A percentile compares a stretch with the other conserved stretches of the same genome.
Conservation (phyloP, 169 alveolate genomes). For the Plasmodium gaboni region DNA sequence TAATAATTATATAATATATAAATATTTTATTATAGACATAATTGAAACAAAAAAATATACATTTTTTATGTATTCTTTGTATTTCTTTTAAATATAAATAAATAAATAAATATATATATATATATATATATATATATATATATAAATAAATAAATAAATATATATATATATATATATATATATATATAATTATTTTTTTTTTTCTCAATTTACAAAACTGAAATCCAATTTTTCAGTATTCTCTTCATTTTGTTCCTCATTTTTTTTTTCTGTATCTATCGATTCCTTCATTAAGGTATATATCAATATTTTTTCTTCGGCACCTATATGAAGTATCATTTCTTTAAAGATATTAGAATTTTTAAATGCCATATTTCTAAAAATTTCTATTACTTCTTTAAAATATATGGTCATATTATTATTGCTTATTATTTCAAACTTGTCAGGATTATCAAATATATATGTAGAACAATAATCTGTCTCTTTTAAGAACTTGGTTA, state of each 20-base stretch:
- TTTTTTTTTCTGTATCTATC: slow-evolving; percentile 16
- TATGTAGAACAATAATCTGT: neutral
- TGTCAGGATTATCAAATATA: slow-evolving; percentile 6
- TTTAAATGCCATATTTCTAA: slow-evolving; percentile 75
- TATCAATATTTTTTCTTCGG: slow-evolving; percentile 44
- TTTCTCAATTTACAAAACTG: slow-evolving; percentile 38
- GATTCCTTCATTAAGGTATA: slow-evolving; percentile 68
- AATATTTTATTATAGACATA: too few species aligned
- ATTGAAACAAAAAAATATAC: too few species aligned
- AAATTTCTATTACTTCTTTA: slow-evolving; percentile 43
- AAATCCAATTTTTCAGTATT: slow-evolving; percentile 53
- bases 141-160: too few species aligned
- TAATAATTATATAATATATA: too few species aligned
- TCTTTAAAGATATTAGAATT: slow-evolving; percentile 47
- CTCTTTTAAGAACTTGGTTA: neutral
- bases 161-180: too few species aligned
- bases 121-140: too few species aligned
- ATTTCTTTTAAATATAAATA: too few species aligned
- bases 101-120: too few species aligned
- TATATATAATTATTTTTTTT: too few species aligned
- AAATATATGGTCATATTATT: slow-evolving; percentile 47
- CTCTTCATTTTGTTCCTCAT: slow-evolving; percentile 7
- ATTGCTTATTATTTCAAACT: neutral
- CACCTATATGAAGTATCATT: slow-evolving; percentile 20
- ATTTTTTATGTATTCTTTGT: too few species aligned